phyloP scores from a whole-genome alignment of 1,284 basidiomycete species.

The Ceratorhiza oryzae-sativae region DNA sequence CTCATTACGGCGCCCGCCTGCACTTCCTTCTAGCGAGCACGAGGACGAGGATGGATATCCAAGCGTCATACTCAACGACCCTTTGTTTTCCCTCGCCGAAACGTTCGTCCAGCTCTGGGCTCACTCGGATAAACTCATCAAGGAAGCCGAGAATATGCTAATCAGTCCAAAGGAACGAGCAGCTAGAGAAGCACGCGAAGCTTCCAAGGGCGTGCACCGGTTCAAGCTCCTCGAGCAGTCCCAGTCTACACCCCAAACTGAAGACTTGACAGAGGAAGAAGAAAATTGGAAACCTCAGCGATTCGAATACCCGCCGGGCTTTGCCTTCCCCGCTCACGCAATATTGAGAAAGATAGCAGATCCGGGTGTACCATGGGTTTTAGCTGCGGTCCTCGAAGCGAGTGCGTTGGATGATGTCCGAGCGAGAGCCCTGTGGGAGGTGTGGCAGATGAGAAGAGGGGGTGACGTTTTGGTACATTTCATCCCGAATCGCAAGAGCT shows the following conservation, averaged over 20 bases:
- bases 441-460: slow-evolving; percentile 28
- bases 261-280: background rate
- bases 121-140: slow-evolving; percentile 19
- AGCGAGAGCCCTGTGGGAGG: slow-evolving; percentile 31
- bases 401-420: slow-evolving; percentile 37
- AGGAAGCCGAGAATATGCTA: slow-evolving; percentile 19
- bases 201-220: slow-evolving; percentile 9
- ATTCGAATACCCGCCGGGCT: slow-evolving; percentile 25
- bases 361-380: slow-evolving; percentile 37
- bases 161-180: slow-evolving; percentile 19
- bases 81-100: slow-evolving; percentile 15
- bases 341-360: slow-evolving; percentile 16
- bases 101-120: slow-evolving; percentile 15
- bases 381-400: slow-evolving; percentile 31
- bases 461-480: slow-evolving; percentile 5
- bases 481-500: background rate
- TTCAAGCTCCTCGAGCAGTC: slow-evolving; percentile 5
- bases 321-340: slow-evolving; percentile 13
- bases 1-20: slow-evolving; percentile 24
- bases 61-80: background rate
- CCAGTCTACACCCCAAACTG: background rate
- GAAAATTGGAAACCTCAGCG: slow-evolving; percentile 32
- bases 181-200: slow-evolving; percentile 25
- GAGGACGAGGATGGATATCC: background rate
- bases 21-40: background rate